Conservation (phyloP, 2,329 filamentous ascomycete species). For the Fusarium sp. region DNA sequence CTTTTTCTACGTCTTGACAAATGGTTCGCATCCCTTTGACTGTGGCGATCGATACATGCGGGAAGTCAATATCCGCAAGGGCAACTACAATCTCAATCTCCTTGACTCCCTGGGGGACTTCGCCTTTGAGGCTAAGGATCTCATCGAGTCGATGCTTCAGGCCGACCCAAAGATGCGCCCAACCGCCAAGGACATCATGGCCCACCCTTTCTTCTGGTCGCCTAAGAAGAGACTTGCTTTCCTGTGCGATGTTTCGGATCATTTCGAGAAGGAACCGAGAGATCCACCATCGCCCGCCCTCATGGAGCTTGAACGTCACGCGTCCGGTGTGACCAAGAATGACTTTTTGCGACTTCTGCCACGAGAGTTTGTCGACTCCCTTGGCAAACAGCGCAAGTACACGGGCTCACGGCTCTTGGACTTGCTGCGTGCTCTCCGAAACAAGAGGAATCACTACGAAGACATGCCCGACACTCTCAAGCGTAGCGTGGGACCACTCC, state of each 20-base stretch:
- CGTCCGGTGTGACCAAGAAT: conserved; percentile 66
- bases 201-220: conserved; percentile 97
- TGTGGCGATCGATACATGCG: conserved; percentile 95
- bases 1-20: conserved; percentile 99
- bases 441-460: conserved; percentile 98
- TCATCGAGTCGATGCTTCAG: conserved; percentile 83
- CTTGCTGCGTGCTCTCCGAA: conserved; percentile 86
- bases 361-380: conserved; percentile 84
- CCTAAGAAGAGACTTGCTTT: conserved; percentile 90
- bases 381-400: conserved; percentile 96
- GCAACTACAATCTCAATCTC: conserved; percentile 77
- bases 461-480: conserved; percentile 89
- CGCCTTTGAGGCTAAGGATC: conserved; percentile 85
- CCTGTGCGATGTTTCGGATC: conserved; percentile 95
- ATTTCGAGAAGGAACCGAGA: conserved; percentile 92
- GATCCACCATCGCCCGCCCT: conserved; percentile 82
- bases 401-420: conserved; percentile 86
- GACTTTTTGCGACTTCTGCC: conserved; percentile 86
- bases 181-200: conserved; percentile 81
- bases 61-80: conserved; percentile 97
- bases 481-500: conserved; percentile 75
- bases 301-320: conserved; percentile 66
- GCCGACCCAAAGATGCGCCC: conserved; percentile 71
- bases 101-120: conserved; percentile 85
- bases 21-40: conserved; percentile 92